A percentile compares a stretch with the other conserved stretches of the same genome.
Conservation (phyloP, 139 green algal species). For the Ettlia oleoabundans region DNA sequence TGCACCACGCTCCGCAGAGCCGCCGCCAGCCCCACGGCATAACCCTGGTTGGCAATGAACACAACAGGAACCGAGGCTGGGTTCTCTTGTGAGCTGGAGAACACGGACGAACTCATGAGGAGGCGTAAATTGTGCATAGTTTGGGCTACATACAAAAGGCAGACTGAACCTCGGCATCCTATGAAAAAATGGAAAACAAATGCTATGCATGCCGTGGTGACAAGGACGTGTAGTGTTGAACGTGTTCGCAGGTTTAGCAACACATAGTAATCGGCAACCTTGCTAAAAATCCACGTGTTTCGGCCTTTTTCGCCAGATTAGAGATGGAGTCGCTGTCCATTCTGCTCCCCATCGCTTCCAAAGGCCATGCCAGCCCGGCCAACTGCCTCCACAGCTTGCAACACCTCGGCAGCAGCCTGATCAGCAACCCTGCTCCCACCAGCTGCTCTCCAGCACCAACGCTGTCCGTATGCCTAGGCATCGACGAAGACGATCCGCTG, state of each 20-base stretch:
- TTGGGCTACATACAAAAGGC: too few species aligned
- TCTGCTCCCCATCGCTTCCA: neutral
- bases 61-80: neutral
- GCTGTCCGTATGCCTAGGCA: neutral
- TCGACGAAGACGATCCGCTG: constrained; percentile 12
- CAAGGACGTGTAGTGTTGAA: neutral
- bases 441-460: neutral
- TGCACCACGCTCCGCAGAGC: neutral
- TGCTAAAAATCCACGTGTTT: too few species aligned
- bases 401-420: neutral
- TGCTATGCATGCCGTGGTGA: too few species aligned
- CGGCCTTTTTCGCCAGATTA: too few species aligned
- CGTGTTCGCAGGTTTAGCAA: neutral
- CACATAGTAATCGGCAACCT: too few species aligned
- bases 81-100: neutral
- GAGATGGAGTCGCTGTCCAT: constrained; percentile 9
- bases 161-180: too few species aligned
- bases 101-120: neutral
- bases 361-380: neutral
- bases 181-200: too few species aligned
- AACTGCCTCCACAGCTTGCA: neutral
- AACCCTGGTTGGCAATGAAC: neutral
- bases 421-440: neutral
- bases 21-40: constrained; percentile 5
- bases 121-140: too few species aligned